These are phyloP conservation scores for Cryptococcus maquisensis DNA, from an alignment of 1,284 basidiomycete species.

Conservation along the genomic window DNA sequence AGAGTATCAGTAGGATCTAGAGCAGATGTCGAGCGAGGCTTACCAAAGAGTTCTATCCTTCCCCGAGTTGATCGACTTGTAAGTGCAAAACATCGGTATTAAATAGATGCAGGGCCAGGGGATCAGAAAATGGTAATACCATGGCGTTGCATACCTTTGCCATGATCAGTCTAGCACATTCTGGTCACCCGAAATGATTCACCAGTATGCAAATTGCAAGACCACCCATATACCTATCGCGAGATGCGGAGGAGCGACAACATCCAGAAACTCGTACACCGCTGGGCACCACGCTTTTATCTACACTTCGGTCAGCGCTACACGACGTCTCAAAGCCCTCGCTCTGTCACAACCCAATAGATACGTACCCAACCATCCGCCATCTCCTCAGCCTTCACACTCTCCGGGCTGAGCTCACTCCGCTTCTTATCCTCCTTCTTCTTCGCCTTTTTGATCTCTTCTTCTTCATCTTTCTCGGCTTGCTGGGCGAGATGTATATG, in stretches of 20 bases:
- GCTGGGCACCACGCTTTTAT: constrained; percentile 25
- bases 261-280: constrained; percentile 23
- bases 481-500: constrained; percentile 11
- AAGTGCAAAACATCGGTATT: constrained; percentile 21
- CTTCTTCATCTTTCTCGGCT: constrained; percentile 11
- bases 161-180: not conserved
- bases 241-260: constrained; percentile 26
- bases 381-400: constrained; percentile 8
- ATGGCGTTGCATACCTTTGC: constrained; percentile 23
- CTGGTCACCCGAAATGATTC: not conserved
- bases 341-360: not conserved
- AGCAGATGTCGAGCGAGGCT: constrained; percentile 1
- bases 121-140: constrained; percentile 29
- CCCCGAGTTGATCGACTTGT: constrained; percentile 12
- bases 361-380: constrained; percentile 25
- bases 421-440: constrained; percentile 11
- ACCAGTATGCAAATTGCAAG: constrained; percentile 28
- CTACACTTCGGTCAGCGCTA: constrained; percentile 10
- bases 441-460: constrained; percentile 12
- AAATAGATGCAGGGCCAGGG: constrained; percentile 23
- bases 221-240: constrained; percentile 17
- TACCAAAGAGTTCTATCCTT: constrained; percentile 24
- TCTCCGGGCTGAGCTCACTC: constrained; percentile 9
- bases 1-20: not conserved
- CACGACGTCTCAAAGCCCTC: not conserved